A percentile compares a stretch with the other conserved stretches of the same genome.
phyloP scores from a whole-genome alignment of 1,284 basidiomycete genomes.

The Trichosporon sp. region DNA sequence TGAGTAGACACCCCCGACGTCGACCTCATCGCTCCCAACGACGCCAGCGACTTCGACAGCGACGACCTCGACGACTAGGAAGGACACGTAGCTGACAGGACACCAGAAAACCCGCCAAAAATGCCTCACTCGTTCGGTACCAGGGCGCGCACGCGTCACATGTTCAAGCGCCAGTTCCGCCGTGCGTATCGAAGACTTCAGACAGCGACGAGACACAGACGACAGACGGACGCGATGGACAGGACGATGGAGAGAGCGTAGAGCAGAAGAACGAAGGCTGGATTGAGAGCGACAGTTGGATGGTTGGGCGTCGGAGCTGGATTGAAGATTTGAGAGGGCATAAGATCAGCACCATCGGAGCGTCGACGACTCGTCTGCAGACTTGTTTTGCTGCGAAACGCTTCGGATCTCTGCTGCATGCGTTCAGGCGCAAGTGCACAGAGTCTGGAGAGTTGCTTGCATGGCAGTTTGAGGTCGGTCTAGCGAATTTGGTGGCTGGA shows the following conservation, averaged over 20 bases:
- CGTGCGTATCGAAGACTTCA: conserved; percentile 61
- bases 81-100: not conserved
- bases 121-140: conserved; percentile 99
- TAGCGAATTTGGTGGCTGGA: not conserved
- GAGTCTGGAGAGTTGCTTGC: not conserved
- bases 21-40: conserved; percentile 33
- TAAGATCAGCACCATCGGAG: not conserved
- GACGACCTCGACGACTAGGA: not conserved
- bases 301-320: not conserved
- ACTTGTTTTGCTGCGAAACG: too few relatives aligned
- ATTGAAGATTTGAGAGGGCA: not conserved
- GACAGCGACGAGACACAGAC: conserved; percentile 1
- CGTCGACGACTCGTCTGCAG: not conserved
- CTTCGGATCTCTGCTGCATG: not conserved
- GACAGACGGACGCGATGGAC: not conserved
- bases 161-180: conserved; percentile 99
- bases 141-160: conserved; percentile 98
- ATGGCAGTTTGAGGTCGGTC: not conserved
- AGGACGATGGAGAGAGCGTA: not conserved
- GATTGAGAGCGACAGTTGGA: not conserved
- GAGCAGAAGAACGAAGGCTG: not conserved
- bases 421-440: not conserved
- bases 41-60: not conserved
- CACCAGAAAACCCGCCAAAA: conserved; percentile 62
- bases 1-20: conserved; percentile 33